Evolutionary conservation across 2,329 filamentous ascomycete species (phyloP), one percentile per base, ranked within the genome.

Genomic region (Scedosporium dehoogii): DNA sequence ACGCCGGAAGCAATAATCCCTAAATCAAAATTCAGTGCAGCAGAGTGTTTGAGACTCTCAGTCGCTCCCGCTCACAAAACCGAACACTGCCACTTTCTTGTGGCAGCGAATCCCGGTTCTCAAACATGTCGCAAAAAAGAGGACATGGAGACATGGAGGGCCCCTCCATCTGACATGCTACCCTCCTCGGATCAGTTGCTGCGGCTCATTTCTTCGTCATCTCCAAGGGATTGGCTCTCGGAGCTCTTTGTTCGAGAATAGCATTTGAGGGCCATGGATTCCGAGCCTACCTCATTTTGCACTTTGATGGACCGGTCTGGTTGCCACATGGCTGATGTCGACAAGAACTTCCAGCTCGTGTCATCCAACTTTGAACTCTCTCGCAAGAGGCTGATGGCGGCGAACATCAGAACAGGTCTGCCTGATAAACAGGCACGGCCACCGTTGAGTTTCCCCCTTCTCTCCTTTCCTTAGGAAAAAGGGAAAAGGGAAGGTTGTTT

Each of bases 191-290:
- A 48, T 48, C 18, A 48, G 44, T n/a, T 21, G 18, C 33, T 38
- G 33, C 33, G 33, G 33, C 33, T 38, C 33, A 21, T n/a, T n/a
- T 48, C 18, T 48, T 48, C 44, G 44, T 21, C 44, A 48, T 48
- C 9, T n/a, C 44, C 44, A 21, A 59, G 58, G 23, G 23, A 62
- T 63, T 63, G 48, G 48, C 16, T 33, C 59, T 33, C 59, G 18
- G 27, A 25, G 16, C 5, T 48, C 44, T 57, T 48, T 6, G 61
- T 33, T 42, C 18, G 44, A 38, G 12, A 41, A 48, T 21, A 9
- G 18, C 44, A 48, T n/a, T 14, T 48, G 44, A 60, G 14, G 33
- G 41, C 38, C 44, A 55, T 33, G 58, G 55, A 46, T 48, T 18
- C 18, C 44, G 44, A 18, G 44, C 44, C 33, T 38, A 4, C 9